Evolutionary conservation across 768 basidiomycete genomes (phyloP).

Genomic region (Tulasnella calospora): DNA sequence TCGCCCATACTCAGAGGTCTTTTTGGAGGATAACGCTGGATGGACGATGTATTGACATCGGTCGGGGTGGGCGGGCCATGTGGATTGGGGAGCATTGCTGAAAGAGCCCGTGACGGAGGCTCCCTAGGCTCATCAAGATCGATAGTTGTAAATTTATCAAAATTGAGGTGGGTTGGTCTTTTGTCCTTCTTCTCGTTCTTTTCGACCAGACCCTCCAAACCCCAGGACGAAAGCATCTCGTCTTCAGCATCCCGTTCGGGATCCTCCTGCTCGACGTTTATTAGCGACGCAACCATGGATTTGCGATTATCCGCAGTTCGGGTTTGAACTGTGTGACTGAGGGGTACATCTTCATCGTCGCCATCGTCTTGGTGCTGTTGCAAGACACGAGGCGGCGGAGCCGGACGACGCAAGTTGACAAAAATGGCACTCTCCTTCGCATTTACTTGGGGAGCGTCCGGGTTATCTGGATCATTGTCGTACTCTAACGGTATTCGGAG

Average conservation of each 20-base stretch:
- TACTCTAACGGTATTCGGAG: constrained; percentile 15
- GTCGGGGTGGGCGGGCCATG: constrained; percentile 16
- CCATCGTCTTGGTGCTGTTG: constrained; percentile 1
- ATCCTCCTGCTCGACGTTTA: constrained; percentile 39
- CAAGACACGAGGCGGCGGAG: constrained; percentile 7
- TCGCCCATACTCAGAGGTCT: constrained; percentile 66
- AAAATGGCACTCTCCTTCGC: constrained; percentile 30
- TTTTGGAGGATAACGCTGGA: constrained; percentile 30
- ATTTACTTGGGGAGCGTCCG: constrained; percentile 24
- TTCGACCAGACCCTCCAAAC: constrained; percentile 68
- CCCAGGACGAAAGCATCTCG: constrained; percentile 80
- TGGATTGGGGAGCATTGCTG: constrained; percentile 2
- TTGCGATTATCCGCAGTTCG: background rate
- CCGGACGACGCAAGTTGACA: constrained; percentile 21
- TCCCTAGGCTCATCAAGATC: constrained; percentile 43
- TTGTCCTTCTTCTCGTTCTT: constrained; percentile 47
- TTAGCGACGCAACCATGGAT: background rate
- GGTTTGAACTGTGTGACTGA: constrained; percentile 9
- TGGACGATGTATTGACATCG: constrained; percentile 1
- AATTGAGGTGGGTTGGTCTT: constrained; percentile 27
- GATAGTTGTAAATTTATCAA: constrained; percentile 39
- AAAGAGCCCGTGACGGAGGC: background rate
- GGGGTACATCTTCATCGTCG: constrained; percentile 1
- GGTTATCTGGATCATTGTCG: constrained; percentile 29
- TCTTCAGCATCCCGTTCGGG: constrained; percentile 52